These are phyloP conservation scores for Rhizopogon sp. DNA, from an alignment of 768 basidiomycete species.

Conservation along the genomic window DNA sequence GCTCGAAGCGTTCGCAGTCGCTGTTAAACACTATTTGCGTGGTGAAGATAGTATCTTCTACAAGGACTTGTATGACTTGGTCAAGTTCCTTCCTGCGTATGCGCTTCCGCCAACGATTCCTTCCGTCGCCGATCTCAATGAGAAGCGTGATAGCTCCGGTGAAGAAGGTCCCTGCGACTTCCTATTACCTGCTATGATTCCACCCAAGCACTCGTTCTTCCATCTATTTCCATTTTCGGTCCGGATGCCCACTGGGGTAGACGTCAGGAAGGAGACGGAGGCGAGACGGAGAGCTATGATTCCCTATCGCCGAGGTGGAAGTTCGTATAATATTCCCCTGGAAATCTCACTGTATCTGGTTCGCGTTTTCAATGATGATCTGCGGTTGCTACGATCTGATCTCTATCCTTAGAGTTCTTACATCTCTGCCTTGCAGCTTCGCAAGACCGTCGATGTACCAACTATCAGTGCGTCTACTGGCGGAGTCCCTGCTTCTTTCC, in stretches of 20 bases:
- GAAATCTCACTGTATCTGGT: slow-evolving; percentile 69
- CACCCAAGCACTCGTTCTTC: slow-evolving; percentile 55
- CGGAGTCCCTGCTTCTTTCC: not conserved
- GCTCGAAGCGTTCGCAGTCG: slow-evolving; percentile 58
- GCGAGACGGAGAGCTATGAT: slow-evolving; percentile 49
- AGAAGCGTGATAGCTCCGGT: not conserved
- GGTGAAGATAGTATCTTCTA: slow-evolving; percentile 39
- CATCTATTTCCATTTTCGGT: slow-evolving; percentile 72
- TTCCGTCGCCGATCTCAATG: slow-evolving; percentile 27
- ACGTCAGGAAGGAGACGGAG: slow-evolving; percentile 57
- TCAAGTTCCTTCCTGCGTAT: slow-evolving; percentile 70
- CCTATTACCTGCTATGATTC: slow-evolving; percentile 49
- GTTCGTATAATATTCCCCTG: slow-evolving; percentile 59
- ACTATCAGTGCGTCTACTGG: slow-evolving; percentile 46
- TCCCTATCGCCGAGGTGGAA: slow-evolving; percentile 30
- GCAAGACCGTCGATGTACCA: slow-evolving; percentile 52
- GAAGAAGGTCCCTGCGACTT: slow-evolving; percentile 27
- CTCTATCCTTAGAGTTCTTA: slow-evolving; percentile 55
- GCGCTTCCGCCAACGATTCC: slow-evolving; percentile 49
- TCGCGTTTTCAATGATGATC: slow-evolving; percentile 10
- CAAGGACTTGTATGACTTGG: slow-evolving; percentile 57
- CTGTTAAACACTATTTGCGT: slow-evolving; percentile 69
- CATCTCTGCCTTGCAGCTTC: slow-evolving; percentile 51
- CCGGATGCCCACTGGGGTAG: slow-evolving; percentile 39
- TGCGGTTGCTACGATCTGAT: not conserved